phyloP scores from a whole-genome alignment of 805 yeast genomes.

The Candida ponderosae region DNA sequence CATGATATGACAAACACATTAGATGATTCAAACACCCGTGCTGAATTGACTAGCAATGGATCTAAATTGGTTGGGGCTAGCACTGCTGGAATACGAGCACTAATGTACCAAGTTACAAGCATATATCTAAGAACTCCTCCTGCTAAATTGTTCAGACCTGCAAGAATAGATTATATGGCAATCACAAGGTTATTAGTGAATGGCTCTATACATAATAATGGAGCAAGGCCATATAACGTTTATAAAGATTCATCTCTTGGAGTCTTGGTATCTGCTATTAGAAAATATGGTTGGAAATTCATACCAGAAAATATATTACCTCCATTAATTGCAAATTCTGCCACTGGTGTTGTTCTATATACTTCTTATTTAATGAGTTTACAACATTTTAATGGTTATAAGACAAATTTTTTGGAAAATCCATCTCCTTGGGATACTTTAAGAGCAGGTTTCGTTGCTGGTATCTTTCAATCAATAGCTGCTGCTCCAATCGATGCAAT shows the following conservation, averaged over 20 bases:
- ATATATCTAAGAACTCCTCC: constrained; percentile 73
- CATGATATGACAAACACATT: too few relatives aligned
- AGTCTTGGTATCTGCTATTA: constrained; percentile 60
- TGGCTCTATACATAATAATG: constrained; percentile 30
- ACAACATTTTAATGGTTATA: constrained; percentile 24
- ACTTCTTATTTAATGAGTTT: constrained; percentile 66
- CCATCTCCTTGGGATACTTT: constrained; percentile 45
- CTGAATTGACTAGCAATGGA: constrained; percentile 27
- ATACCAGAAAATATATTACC: constrained; percentile 78
- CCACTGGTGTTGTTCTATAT: constrained; percentile 81
- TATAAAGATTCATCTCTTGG: constrained; percentile 71
- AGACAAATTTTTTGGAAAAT: constrained; percentile 13
- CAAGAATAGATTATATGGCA: constrained; percentile 80
- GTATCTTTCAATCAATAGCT: constrained; percentile 78
- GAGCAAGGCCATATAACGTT: constrained; percentile 41
- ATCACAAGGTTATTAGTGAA: constrained; percentile 47
- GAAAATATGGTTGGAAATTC: constrained; percentile 76
- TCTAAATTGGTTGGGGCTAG: constrained; percentile 64
- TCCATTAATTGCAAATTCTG: constrained; percentile 81
- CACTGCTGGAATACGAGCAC: constrained; percentile 81
- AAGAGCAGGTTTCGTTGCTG: constrained; percentile 80
- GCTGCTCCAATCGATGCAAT: constrained; percentile 95
- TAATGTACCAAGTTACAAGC: constrained; percentile 70
- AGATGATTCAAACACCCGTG: too few relatives aligned
- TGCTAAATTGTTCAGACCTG: constrained; percentile 82